Conservation (phyloP, 2,329 filamentous ascomycete genomes). For the Capronia americana region DNA sequence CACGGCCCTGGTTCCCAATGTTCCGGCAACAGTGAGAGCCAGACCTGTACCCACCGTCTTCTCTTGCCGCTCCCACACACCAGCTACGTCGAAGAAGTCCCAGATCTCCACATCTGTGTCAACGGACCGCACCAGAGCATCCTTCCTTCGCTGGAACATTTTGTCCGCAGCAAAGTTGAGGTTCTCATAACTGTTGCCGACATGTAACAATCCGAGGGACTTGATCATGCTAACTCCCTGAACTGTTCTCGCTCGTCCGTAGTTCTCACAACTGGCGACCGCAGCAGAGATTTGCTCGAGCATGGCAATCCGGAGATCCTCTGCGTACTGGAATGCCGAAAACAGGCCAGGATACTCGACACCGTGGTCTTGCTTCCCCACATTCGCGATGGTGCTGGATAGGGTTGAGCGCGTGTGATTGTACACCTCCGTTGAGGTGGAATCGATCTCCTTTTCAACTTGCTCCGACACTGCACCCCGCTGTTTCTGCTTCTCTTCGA, state of each 20-base stretch:
- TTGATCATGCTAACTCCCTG: conserved; percentile 86
- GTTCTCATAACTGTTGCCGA: conserved; percentile 84
- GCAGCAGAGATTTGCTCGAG: conserved; percentile 82
- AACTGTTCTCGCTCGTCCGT: conserved; percentile 78
- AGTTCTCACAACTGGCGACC: conserved; percentile 80
- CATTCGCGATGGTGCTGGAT: conserved; percentile 74
- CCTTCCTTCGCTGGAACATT: conserved; percentile 88
- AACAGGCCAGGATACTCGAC: conserved; percentile 87
- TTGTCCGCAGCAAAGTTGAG: conserved; percentile 87
- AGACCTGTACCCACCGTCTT: conserved; percentile 94
- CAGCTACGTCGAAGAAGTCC: conserved; percentile 91
- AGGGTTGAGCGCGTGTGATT: conserved; percentile 79
- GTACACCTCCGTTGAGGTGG: conserved; percentile 85
- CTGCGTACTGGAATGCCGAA: conserved; percentile 86
- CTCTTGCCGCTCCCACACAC: conserved; percentile 85
- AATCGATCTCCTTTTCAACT: conserved; percentile 81
- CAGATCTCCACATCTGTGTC: conserved; percentile 85
- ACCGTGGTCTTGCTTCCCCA: conserved; percentile 78
- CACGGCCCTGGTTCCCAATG: conserved; percentile 79
- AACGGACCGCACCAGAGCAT: conserved; percentile 82
- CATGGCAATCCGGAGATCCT: conserved; percentile 91
- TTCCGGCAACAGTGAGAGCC: conserved; percentile 88
- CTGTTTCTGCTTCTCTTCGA: conserved; percentile 82
- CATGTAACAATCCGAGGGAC: conserved; percentile 82
- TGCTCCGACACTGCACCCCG: conserved; percentile 79